Evolutionary conservation across 805 yeast genomes (phyloP).

Genomic region (Metschnikowia continentalis): DNA sequence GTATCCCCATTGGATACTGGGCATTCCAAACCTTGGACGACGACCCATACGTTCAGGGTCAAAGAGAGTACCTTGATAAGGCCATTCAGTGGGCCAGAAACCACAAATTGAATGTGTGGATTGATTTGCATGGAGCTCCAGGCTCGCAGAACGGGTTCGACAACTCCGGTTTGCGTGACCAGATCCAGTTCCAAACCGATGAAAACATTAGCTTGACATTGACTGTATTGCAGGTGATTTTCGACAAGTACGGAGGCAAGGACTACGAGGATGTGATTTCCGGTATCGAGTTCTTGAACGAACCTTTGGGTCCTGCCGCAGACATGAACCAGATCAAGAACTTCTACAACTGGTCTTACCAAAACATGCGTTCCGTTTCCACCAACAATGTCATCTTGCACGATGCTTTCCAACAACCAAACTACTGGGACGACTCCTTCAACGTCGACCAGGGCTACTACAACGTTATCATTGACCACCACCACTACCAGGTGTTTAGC

Average conservation of each 20-base stretch:
- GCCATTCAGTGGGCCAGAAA: constrained; percentile 74
- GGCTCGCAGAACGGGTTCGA: constrained; percentile 97
- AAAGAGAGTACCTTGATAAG: constrained; percentile 61
- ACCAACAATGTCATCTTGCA: constrained; percentile 64
- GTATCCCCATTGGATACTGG: constrained; percentile 96
- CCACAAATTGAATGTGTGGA: constrained; percentile 71
- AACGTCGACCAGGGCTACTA: constrained; percentile 33
- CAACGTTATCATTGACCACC: constrained; percentile 82
- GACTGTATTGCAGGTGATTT: constrained; percentile 50
- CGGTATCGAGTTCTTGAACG: constrained; percentile 84
- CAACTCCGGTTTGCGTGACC: constrained; percentile 82
- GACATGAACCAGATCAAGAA: constrained; percentile 54
- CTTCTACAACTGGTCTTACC: constrained; percentile 63
- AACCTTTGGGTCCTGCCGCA: constrained; percentile 75
- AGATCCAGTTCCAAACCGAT: constrained; percentile 14
- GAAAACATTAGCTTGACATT: constrained; percentile 39
- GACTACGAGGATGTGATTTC: constrained; percentile 66
- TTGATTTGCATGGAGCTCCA: constrained; percentile 94
- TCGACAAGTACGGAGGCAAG: constrained; percentile 58
- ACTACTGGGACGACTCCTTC: constrained; percentile 59
- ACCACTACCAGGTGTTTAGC: constrained; percentile 83
- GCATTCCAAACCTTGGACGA: constrained; percentile 58
- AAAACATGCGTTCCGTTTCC: constrained; percentile 51
- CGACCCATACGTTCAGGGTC: constrained; percentile 90
- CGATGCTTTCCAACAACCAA: constrained; percentile 68